Conservation (phyloP, 73 alveolate species). For the Uronychia setigera region DNA sequence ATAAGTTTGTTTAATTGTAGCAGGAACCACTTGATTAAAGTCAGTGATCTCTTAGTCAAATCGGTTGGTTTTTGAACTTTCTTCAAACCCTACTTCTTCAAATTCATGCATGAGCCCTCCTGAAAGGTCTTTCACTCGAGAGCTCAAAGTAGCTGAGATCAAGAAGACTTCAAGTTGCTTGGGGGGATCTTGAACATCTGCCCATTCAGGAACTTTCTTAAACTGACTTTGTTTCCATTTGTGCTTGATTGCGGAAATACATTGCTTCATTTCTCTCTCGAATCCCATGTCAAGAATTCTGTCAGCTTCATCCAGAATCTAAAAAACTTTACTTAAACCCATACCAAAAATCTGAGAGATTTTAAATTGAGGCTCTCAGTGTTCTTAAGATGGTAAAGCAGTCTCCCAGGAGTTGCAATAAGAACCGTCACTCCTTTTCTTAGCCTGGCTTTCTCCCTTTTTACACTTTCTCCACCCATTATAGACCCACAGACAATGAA, state of each 20-base stretch:
- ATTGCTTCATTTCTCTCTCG: conserved; percentile 89
- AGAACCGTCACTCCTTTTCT: conserved; percentile 95
- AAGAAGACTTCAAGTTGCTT: conserved; percentile 59
- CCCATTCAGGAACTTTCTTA: too few relatives aligned
- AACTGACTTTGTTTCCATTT: too few relatives aligned
- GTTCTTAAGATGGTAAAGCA: conserved; percentile 89
- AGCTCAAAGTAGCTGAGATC: conserved; percentile 83
- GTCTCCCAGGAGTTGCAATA: conserved; percentile 97
- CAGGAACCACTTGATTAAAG: conserved; percentile 30
- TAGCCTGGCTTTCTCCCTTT: conserved; percentile 90
- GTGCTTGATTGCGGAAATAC: conserved; percentile 67
- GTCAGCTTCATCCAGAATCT: conserved; percentile 95
- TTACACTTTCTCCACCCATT: conserved; percentile 94
- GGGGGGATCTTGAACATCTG: conserved; percentile 23
- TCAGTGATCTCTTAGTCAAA: conserved; percentile 38
- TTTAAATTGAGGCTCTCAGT: conserved; percentile 73
- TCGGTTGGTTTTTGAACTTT: conserved; percentile 21
- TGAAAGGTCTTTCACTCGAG: conserved; percentile 74
- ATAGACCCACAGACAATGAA: conserved; percentile 80
- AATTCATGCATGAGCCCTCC: conserved; percentile 73
- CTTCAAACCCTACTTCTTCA: conserved; percentile 84
- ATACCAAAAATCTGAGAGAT: conserved; percentile 71
- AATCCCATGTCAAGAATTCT: conserved; percentile 96
- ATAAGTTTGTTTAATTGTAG: conserved; percentile 37
- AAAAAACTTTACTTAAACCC: background rate